Conservation (phyloP, 169 alveolate genomes). For the Miamiensis avidus region DNA sequence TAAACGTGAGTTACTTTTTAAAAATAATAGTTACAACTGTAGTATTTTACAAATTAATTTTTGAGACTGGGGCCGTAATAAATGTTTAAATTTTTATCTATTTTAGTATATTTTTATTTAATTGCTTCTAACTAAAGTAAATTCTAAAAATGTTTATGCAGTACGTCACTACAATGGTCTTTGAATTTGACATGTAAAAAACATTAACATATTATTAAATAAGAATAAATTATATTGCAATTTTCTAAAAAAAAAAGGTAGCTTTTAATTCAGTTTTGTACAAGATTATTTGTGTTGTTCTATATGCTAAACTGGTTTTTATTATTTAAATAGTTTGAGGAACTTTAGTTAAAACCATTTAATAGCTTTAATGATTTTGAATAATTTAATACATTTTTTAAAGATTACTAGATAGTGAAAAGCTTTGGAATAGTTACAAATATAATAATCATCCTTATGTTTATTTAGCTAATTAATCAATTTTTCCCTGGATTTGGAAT, state of each 20-base stretch:
- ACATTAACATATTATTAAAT: too few relatives aligned
- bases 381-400: too few relatives aligned
- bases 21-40: background rate
- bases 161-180: background rate
- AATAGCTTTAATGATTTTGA: background rate
- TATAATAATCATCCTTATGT: background rate
- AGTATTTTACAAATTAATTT: too few relatives aligned
- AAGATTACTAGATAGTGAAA: background rate
- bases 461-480: too few relatives aligned
- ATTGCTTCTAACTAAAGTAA: background rate
- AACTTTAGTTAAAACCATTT: background rate
- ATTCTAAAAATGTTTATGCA: background rate
- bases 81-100: too few relatives aligned
- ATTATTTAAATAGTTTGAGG: background rate
- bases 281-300: background rate
- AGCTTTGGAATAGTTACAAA: background rate
- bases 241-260: background rate
- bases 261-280: background rate
- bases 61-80: background rate
- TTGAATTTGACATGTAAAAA: background rate
- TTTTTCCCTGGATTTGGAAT: background rate
- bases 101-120: background rate
- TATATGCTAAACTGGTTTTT: background rate
- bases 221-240: too few relatives aligned
- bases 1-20: too few relatives aligned